phyloP scores from a whole-genome alignment of 1,139 yeast species.

The Yamadazyma pseudoaaseri region DNA sequence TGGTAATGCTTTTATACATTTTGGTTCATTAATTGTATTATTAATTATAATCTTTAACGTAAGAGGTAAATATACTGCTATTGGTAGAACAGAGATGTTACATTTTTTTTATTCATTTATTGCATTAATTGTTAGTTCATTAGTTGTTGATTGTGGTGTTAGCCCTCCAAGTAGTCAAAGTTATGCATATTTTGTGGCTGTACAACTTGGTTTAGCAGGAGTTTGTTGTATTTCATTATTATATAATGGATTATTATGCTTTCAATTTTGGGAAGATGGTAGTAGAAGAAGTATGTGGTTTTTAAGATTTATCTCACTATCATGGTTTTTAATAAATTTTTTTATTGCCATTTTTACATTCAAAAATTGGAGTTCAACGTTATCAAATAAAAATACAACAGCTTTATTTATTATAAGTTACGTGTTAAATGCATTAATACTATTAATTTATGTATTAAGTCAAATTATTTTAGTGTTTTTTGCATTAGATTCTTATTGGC shows the following conservation, averaged over 20 bases:
- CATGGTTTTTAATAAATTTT: constrained; percentile 64
- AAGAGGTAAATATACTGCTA: constrained; percentile 85
- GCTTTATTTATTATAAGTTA: constrained; percentile 70
- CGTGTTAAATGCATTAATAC: constrained; percentile 64
- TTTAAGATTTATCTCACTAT: constrained; percentile 46
- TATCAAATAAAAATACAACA: constrained; percentile 47
- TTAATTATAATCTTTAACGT: constrained; percentile 77
- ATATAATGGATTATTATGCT: constrained; percentile 75
- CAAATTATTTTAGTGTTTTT: constrained; percentile 71
- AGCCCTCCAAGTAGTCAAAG: constrained; percentile 77
- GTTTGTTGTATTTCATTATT: constrained; percentile 69
- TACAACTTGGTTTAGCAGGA: constrained; percentile 73
- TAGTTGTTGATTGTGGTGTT: constrained; percentile 90
- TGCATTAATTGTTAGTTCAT: constrained; percentile 57
- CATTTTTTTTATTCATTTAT: constrained; percentile 64
- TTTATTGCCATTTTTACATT: constrained; percentile 70
- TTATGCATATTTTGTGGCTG: constrained; percentile 79
- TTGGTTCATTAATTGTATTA: constrained; percentile 65
- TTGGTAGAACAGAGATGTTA: constrained; percentile 85
- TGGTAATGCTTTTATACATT: constrained; percentile 86
- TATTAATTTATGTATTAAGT: constrained; percentile 61
- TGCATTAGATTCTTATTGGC: constrained; percentile 79
- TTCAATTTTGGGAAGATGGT: constrained; percentile 95
- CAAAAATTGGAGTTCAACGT: constrained; percentile 58
- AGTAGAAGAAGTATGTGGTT: constrained; percentile 61